These are phyloP conservation scores for Pseudogymnoascus sp. DNA, from an alignment of 2,329 filamentous ascomycete species.

Conservation along the genomic window DNA sequence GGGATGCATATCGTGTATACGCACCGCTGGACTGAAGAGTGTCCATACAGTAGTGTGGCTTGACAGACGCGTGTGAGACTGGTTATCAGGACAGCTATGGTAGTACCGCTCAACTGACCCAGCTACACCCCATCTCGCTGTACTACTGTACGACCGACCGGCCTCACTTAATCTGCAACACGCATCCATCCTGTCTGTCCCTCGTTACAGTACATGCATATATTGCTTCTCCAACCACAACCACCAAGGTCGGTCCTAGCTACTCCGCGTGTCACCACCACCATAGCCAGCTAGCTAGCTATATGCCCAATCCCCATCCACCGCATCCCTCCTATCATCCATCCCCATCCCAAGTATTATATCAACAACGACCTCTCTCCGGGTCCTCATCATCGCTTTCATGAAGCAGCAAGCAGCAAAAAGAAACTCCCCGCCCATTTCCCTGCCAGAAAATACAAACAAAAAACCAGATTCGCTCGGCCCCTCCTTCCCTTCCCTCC, in stretches of 20 bases:
- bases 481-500: not conserved
- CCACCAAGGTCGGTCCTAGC: not conserved
- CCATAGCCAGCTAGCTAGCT: not conserved
- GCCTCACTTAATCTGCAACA: not conserved
- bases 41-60: not conserved
- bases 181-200: not conserved
- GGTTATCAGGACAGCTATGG: not conserved
- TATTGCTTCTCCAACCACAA: not conserved
- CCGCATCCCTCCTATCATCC: not conserved
- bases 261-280: not conserved
- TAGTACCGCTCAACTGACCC: not conserved
- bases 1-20: too few species aligned
- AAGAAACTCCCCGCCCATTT: not conserved
- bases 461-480: not conserved
- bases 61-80: too few species aligned
- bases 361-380: not conserved
- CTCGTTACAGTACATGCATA: slow-evolving; percentile 5
- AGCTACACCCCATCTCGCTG: not conserved
- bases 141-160: not conserved
- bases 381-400: not conserved
- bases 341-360: not conserved
- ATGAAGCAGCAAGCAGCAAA: not conserved
- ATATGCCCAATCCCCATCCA: not conserved
- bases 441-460: not conserved
- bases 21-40: too few species aligned